Percentiles rank a stretch among this genome's conserved stretches.
Evolutionary conservation across 352 stramenopile species (phyloP).

Genomic region (Hyaloperonospora arabidopsidis): DNA sequence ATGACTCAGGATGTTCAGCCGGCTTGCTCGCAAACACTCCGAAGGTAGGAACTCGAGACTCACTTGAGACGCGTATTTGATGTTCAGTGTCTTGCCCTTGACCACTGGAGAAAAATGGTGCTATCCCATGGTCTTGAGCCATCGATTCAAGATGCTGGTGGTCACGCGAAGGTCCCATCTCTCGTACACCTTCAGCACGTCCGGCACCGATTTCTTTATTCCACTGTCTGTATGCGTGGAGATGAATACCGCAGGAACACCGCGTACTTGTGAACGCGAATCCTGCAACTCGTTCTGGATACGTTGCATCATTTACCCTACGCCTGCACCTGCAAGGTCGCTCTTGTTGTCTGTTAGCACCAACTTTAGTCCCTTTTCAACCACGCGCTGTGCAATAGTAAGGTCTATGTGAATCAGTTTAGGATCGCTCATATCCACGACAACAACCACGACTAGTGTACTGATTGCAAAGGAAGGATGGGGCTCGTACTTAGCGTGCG

Average conservation of each 20-base stretch:
- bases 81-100: slow-evolving; percentile 78
- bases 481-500: too few relatives aligned
- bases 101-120: slow-evolving; percentile 75
- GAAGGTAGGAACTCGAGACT: slow-evolving; percentile 73
- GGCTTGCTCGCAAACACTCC: slow-evolving; percentile 79
- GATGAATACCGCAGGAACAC: slow-evolving; percentile 72
- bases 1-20: slow-evolving; percentile 62
- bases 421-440: slow-evolving; percentile 75
- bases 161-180: slow-evolving; percentile 74
- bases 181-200: slow-evolving; percentile 79
- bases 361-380: slow-evolving; percentile 68
- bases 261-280: slow-evolving; percentile 67
- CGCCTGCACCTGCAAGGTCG: slow-evolving; percentile 39
- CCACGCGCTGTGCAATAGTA: slow-evolving; percentile 72
- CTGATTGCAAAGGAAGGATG: too few relatives aligned
- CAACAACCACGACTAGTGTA: slow-evolving; percentile 73
- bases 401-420: slow-evolving; percentile 84
- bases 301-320: slow-evolving; percentile 53
- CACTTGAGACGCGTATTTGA: slow-evolving; percentile 85
- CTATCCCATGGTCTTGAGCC: slow-evolving; percentile 76
- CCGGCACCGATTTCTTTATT: slow-evolving; percentile 70
- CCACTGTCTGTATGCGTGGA: slow-evolving; percentile 66
- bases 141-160: slow-evolving; percentile 70
- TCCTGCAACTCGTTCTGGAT: slow-evolving; percentile 65
- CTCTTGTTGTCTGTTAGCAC: slow-evolving; percentile 78